These are phyloP conservation scores for Didymella pomorum DNA, from an alignment of 2,329 filamentous ascomycete genomes.

Conservation along the genomic window DNA sequence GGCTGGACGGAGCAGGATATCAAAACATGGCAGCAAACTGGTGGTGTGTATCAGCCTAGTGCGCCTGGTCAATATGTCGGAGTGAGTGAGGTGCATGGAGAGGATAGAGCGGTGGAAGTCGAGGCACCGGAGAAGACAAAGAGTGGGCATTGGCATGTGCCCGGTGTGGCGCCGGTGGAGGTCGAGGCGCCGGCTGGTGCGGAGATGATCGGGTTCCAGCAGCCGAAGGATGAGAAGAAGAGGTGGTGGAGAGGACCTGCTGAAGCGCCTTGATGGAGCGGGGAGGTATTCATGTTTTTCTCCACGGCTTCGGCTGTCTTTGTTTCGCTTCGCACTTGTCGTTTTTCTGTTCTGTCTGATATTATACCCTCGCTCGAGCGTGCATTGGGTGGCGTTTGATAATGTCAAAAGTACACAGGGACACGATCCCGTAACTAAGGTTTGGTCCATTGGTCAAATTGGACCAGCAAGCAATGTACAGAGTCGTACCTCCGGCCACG, in stretches of 20 bases:
- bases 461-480: too few species aligned
- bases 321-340: background rate
- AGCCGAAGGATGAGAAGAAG: background rate
- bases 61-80: background rate
- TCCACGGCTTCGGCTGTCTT: too few species aligned
- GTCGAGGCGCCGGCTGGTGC: background rate
- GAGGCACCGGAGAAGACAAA: slow-evolving; percentile 15
- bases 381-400: slow-evolving; percentile 15
- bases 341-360: background rate
- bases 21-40: slow-evolving; percentile 11
- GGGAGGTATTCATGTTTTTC: too few species aligned
- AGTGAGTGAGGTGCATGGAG: slow-evolving; percentile 10
- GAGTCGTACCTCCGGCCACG: too few species aligned
- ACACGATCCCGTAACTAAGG: background rate
- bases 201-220: background rate
- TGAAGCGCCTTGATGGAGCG: slow-evolving; percentile 1
- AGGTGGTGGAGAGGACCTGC: background rate
- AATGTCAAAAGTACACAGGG: background rate
- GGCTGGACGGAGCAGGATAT: slow-evolving; percentile 5
- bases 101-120: slow-evolving; percentile 16
- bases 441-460: too few species aligned
- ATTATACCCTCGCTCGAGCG: slow-evolving; percentile 14
- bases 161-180: background rate
- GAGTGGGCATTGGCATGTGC: background rate
- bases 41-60: background rate